Evolutionary conservation across 1,284 basidiomycete genomes (phyloP), one percentile per base, ranked within the genome.

Genomic region (Marasmius fiardii): DNA sequence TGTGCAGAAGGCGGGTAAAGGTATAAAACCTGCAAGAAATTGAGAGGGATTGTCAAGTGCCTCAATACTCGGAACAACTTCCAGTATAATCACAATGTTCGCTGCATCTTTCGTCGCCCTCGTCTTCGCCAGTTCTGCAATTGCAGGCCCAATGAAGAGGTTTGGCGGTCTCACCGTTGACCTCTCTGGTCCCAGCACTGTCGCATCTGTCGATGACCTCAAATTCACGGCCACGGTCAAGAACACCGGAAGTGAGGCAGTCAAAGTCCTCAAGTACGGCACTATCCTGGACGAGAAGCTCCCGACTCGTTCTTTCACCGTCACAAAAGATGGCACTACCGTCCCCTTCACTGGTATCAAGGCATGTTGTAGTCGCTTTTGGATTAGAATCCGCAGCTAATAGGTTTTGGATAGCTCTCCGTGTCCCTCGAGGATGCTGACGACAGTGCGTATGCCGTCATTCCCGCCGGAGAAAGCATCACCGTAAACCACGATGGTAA

Each of bases 311-410:
- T 76, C 75, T 4, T 78, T 79, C 66, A 64, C 61, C 2, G 70
- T 78, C 54, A 74, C 68, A 45, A 74, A 74, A 62, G 71, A 72
- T 57, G 74, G 71, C 18, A 55, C 61, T 16, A 61, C 61, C 2
- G 73, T 76, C 45, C 55, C 68, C 24, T 79, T 79, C 68, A 74
- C 67, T 20, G 77, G 76, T 39, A 63, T 77, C 58, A 74, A 74
- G 69, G 72, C 76, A 51, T 37, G n/a, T 14, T 20, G 44, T 45
- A 16, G 20, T 7, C 8, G 11, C 10, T 23, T 23, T 2, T 24
- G 21, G 7, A 4, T 24, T 20, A 8, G 44, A 11, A 28, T 6
- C 6, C n/a, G n/a, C n/a, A 7, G 23, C 21, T 24, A 11, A 23
- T 16, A 21, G 14, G 20, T 45, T 14, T 8, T 45, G 21, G 14